phyloP scores from a whole-genome alignment of 441 rosid genomes.

The Macaranga tanarius region DNA sequence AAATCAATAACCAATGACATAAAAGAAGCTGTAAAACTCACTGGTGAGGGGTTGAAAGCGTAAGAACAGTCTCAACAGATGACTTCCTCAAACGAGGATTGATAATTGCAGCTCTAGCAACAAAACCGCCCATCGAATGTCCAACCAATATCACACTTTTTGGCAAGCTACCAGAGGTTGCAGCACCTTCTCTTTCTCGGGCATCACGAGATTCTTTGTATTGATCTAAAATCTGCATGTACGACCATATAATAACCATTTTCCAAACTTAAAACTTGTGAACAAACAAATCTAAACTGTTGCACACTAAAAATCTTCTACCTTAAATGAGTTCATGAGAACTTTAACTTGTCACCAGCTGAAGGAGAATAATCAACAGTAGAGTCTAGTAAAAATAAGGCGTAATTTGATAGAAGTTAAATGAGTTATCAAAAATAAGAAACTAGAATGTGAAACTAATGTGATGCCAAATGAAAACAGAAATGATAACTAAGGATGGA shows the following conservation, averaged over 20 bases:
- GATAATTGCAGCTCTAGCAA: constrained; percentile 92
- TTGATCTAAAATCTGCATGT: constrained; percentile 80
- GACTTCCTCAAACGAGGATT: constrained; percentile 80
- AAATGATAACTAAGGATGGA: neutral
- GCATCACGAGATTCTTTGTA: constrained; percentile 73
- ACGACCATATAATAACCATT: constrained; percentile 17
- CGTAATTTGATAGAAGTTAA: constrained; percentile 14
- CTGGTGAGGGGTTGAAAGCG: constrained; percentile 98
- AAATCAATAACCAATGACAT: constrained; percentile 25
- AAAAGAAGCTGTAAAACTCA: constrained; percentile 39
- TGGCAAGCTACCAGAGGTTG: constrained; percentile 63
- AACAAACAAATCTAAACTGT: constrained; percentile 5
- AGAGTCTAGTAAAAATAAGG: neutral
- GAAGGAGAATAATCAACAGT: neutral
- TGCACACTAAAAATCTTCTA: constrained; percentile 3
- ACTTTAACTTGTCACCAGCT: neutral
- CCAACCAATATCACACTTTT: constrained; percentile 90
- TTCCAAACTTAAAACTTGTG: neutral
- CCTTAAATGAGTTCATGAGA: constrained; percentile 17
- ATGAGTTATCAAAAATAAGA: neutral
- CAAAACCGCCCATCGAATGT: constrained; percentile 99
- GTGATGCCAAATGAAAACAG: neutral
- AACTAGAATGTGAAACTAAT: constrained; percentile 5
- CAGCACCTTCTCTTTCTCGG: constrained; percentile 75
- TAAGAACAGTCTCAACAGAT: constrained; percentile 81